Evolutionary conservation across 192 early-diverging fungal genomes (phyloP).

Genomic region (Backusella westeae): DNA sequence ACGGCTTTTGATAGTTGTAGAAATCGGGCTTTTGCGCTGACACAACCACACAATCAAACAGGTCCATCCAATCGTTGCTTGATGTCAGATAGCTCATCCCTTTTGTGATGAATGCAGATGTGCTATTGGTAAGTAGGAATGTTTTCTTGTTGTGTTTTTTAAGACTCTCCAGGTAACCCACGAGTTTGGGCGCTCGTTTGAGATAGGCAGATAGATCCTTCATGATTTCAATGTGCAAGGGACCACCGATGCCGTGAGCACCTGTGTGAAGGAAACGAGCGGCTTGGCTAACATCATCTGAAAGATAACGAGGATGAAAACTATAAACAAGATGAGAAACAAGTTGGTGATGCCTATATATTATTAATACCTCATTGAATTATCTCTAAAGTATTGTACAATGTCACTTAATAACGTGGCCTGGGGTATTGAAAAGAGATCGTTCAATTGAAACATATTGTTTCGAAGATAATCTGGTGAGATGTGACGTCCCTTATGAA

Average conservation of each 20-base stretch:
- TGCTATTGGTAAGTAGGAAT: slow-evolving; percentile 62
- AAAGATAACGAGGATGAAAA: slow-evolving; percentile 62
- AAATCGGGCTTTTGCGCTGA: slow-evolving; percentile 57
- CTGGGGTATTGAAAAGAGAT: slow-evolving; percentile 56
- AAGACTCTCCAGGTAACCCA: slow-evolving; percentile 48
- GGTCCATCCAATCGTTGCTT: slow-evolving; percentile 49
- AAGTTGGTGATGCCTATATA: background rate
- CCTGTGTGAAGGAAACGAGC: slow-evolving; percentile 52
- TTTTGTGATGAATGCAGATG: slow-evolving; percentile 47
- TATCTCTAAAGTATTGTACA: slow-evolving; percentile 58
- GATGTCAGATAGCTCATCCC: slow-evolving; percentile 51
- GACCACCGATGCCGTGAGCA: slow-evolving; percentile 47
- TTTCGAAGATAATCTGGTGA: slow-evolving; percentile 52
- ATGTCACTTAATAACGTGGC: slow-evolving; percentile 58
- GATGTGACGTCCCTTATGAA: slow-evolving; percentile 58
- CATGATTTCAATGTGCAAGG: slow-evolving; percentile 48
- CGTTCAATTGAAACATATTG: slow-evolving; percentile 61
- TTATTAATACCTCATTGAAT: slow-evolving; percentile 35
- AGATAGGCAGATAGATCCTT: slow-evolving; percentile 47
- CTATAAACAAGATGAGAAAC: background rate
- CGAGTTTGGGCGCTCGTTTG: slow-evolving; percentile 43
- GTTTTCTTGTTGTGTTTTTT: slow-evolving; percentile 47
- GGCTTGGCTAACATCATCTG: slow-evolving; percentile 52
- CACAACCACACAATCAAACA: slow-evolving; percentile 63
- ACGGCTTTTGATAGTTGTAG: slow-evolving; percentile 58